Conservation (phyloP, 2,329 filamentous ascomycete genomes). For the Scopulariopsis brevicaulis region DNA sequence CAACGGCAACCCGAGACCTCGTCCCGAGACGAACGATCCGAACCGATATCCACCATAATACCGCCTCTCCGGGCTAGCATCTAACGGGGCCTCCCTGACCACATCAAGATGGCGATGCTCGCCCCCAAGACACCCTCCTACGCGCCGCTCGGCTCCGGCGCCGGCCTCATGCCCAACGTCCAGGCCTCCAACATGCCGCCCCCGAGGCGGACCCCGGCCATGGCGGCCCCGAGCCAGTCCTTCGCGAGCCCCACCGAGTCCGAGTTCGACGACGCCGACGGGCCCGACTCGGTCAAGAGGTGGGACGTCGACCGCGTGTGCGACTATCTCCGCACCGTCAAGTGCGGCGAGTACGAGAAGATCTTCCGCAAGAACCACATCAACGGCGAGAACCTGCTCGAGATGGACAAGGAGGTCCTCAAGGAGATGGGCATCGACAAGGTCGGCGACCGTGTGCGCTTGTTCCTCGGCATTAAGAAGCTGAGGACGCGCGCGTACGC, state of each 20-base stretch:
- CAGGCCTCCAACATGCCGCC: slow-evolving; percentile 38
- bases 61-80: background rate
- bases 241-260: slow-evolving; percentile 84
- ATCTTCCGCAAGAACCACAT: slow-evolving; percentile 89
- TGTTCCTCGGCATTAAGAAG: slow-evolving; percentile 78
- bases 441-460: slow-evolving; percentile 87
- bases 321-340: slow-evolving; percentile 83
- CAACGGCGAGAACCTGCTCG: slow-evolving; percentile 90
- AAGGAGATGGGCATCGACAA: slow-evolving; percentile 99
- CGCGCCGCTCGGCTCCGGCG: slow-evolving; percentile 30
- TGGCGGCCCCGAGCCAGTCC: slow-evolving; percentile 37
- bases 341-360: slow-evolving; percentile 87
- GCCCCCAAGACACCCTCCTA: slow-evolving; percentile 64
- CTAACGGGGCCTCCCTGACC: slow-evolving; percentile 5
- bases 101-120: slow-evolving; percentile 57
- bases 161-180: slow-evolving; percentile 14
- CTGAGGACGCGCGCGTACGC: slow-evolving; percentile 65
- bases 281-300: slow-evolving; percentile 63
- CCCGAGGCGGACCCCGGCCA: slow-evolving; percentile 37
- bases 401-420: slow-evolving; percentile 92
- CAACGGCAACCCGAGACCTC: background rate
- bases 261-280: slow-evolving; percentile 78
- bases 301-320: slow-evolving; percentile 91
- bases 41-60: background rate
- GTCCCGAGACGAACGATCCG: background rate